Conservation (phyloP, 2,329 filamentous ascomycete genomes). For the Dothiorella sarmentorum region DNA sequence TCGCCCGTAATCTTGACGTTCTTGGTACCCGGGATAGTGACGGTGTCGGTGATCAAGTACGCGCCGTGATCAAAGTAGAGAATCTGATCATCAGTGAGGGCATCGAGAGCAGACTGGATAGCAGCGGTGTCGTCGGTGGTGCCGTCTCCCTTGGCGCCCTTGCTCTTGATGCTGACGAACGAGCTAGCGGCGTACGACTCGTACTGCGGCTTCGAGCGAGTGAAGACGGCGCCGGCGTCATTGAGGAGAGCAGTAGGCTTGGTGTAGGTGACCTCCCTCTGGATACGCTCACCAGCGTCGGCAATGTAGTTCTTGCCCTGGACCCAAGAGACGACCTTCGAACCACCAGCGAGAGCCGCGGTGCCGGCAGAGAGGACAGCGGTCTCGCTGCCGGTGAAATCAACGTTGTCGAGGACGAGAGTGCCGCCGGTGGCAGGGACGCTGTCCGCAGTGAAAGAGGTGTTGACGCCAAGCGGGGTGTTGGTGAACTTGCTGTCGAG, state of each 20-base stretch:
- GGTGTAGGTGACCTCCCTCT: constrained; percentile 50
- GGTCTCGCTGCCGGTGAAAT: constrained; percentile 67
- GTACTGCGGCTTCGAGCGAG: constrained; percentile 88
- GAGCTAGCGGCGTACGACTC: constrained; percentile 60
- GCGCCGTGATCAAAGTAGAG: constrained; percentile 64
- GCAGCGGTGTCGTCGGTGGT: constrained; percentile 79
- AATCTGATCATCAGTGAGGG: constrained; percentile 57
- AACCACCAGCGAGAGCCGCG: constrained; percentile 65
- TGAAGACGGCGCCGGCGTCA: constrained; percentile 66
- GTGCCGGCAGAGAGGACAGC: constrained; percentile 63
- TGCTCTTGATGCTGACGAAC: constrained; percentile 79
- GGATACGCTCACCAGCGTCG: constrained; percentile 51
- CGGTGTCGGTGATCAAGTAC: constrained; percentile 59
- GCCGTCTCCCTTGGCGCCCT: constrained; percentile 85
- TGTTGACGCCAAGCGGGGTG: constrained; percentile 72
- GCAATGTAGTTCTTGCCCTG: constrained; percentile 72
- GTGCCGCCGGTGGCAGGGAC: constrained; percentile 71
- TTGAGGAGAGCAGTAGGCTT: constrained; percentile 68
- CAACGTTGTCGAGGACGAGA: constrained; percentile 83
- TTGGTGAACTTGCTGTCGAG: constrained; percentile 76
- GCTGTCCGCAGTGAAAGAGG: constrained; percentile 68
- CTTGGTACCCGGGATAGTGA: constrained; percentile 58
- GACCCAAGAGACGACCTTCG: constrained; percentile 66
- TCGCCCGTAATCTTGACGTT: constrained; percentile 86
- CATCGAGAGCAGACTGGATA: constrained; percentile 75